Evolutionary conservation across 2,329 filamentous ascomycete species (phyloP), one percentile per base, ranked within the genome.

Genomic region (Penicillium corylophilum): DNA sequence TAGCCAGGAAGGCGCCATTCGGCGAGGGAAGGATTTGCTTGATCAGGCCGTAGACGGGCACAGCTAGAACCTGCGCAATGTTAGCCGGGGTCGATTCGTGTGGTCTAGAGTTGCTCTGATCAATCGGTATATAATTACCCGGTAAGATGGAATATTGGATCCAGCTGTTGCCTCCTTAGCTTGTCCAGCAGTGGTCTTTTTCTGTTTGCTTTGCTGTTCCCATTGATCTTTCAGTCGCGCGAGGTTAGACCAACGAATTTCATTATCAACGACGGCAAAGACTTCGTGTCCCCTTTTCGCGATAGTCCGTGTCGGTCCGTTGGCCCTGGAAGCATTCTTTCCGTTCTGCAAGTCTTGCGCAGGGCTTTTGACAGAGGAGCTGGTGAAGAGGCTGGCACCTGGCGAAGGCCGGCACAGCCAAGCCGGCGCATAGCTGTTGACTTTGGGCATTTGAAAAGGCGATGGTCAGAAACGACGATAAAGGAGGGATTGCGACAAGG

Each of bases 191-290:
- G 63, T 38, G 39, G 44, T 51, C 47, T 67, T 67, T 55, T 69
- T 71, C 38, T 67, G 64, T 48, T 64, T 67, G n/a, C 66, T 57
- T 46, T 66, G 62, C 43, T 74, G 69, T 55, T 76, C 72, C 74
- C 74, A 78, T 59, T 75, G 68, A 49, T 84, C 88, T 75, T 95
- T 95, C 65, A 97, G 71, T 53, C 86, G 83, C 46, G 85, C 83
- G 49, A 99, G 75, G 72, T 96, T 90, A 9, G 89, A 87, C 91
- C 94, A 99, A 70, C 92, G 82, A 55, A 99, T 88, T 71, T 97
- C 90, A 63, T 88, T 92, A 44, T 92, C 92, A 36, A 88, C 86
- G 18, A 91, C 92, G 12, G 90, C 85, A 68, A 97, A 97, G 9
- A 97, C 77, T 65, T 99, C 92, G 1, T 89, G 90, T 15, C 89